These are phyloP conservation scores for Nitzschia sp. DNA, from an alignment of 108 stramenopile genomes.

Conservation along the genomic window DNA sequence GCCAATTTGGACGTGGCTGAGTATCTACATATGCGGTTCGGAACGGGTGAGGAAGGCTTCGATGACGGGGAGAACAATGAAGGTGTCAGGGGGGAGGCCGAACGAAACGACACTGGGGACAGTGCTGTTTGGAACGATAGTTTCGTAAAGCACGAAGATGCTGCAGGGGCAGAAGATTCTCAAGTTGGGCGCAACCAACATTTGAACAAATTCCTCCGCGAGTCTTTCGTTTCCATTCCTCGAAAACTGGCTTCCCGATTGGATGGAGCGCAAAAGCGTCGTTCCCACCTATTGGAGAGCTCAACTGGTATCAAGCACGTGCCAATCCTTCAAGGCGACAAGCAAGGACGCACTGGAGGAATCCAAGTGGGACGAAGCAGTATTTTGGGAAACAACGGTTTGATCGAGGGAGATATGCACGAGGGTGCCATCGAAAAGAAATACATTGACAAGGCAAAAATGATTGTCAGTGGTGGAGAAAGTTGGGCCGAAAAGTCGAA, in stretches of 20 bases:
- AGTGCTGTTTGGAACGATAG: constrained; percentile 37
- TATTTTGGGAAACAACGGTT: constrained; percentile 50
- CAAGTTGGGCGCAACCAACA: constrained; percentile 40
- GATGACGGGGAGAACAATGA: constrained; percentile 18
- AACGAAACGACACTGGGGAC: constrained; percentile 18
- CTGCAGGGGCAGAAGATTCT: constrained; percentile 13
- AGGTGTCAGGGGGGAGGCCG: constrained; percentile 18
- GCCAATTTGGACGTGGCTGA: constrained; percentile 91
- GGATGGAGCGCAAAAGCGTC: constrained; percentile 40
- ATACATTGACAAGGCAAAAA: constrained; percentile 66
- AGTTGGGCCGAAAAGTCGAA: constrained; percentile 83
- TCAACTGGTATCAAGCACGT: constrained; percentile 30
- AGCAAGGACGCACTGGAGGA: constrained; percentile 32
- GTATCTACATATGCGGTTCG: constrained; percentile 87
- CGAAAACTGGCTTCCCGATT: constrained; percentile 54
- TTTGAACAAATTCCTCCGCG: constrained; percentile 42
- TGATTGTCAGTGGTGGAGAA: constrained; percentile 72
- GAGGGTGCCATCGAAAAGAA: constrained; percentile 67
- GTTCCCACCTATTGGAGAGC: constrained; percentile 14
- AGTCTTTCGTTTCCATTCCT: constrained; percentile 60
- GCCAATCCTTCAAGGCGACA: constrained; percentile 40
- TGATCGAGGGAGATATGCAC: constrained; percentile 45
- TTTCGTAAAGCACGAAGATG: constrained; percentile 15
- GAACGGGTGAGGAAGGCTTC: constrained; percentile 45
- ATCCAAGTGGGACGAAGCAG: constrained; percentile 61